These are phyloP conservation scores for Colletotrichum sp. DNA, from an alignment of 2,329 filamentous ascomycete species.

Conservation along the genomic window DNA sequence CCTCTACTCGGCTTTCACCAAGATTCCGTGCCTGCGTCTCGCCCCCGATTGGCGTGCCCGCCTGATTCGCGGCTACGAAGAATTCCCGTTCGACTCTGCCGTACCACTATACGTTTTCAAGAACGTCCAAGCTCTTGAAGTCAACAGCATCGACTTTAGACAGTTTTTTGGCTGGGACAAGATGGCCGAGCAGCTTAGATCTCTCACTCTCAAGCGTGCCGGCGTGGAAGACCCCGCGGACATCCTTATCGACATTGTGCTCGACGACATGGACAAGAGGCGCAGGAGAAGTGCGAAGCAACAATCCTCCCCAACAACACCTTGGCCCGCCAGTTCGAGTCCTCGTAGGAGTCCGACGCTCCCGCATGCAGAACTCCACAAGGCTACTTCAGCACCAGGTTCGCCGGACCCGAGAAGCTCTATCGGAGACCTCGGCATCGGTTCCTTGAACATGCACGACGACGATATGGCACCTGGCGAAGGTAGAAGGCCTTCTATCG, in stretches of 20 bases:
- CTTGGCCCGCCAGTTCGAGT: slow-evolving; percentile 65
- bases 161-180: slow-evolving; percentile 98
- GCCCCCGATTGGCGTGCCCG: slow-evolving; percentile 93
- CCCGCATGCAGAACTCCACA: slow-evolving; percentile 69
- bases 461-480: slow-evolving; percentile 43
- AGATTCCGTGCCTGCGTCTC: slow-evolving; percentile 89
- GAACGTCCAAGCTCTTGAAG: slow-evolving; percentile 91
- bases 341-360: slow-evolving; percentile 68
- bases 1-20: slow-evolving; percentile 97
- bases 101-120: slow-evolving; percentile 98
- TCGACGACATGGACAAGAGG: slow-evolving; percentile 95
- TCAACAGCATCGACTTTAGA: slow-evolving; percentile 94
- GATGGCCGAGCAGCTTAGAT: slow-evolving; percentile 88
- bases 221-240: slow-evolving; percentile 90
- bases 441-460: slow-evolving; percentile 63
- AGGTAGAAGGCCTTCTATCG: slow-evolving; percentile 48
- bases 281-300: slow-evolving; percentile 86
- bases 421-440: slow-evolving; percentile 57
- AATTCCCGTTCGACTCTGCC: slow-evolving; percentile 97
- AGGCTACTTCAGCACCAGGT: slow-evolving; percentile 72
- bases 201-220: slow-evolving; percentile 86
- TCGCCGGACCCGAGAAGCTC: slow-evolving; percentile 59
- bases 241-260: slow-evolving; percentile 87
- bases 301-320: slow-evolving; percentile 78
- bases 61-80: slow-evolving; percentile 91